phyloP scores from a whole-genome alignment of 1,284 basidiomycete genomes.

The Takashimella tepidaria region DNA sequence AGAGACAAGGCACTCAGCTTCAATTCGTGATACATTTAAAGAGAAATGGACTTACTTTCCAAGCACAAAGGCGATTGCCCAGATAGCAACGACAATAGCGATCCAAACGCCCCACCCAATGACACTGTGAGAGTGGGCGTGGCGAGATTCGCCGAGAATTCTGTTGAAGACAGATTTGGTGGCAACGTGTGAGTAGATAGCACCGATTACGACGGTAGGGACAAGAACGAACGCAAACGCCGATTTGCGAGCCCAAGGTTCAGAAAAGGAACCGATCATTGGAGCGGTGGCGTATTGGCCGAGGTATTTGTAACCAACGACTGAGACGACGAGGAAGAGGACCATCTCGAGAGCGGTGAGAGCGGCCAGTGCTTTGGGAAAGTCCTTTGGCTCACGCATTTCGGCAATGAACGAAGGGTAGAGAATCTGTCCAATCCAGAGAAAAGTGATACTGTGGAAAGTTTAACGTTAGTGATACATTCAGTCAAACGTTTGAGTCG shows the following conservation, averaged over 20 bases:
- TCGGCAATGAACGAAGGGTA: slow-evolving; percentile 51
- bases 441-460: slow-evolving; percentile 50
- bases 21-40: no score
- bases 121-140: slow-evolving; percentile 55
- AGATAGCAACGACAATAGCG: slow-evolving; percentile 55
- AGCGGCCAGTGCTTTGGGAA: slow-evolving; percentile 54
- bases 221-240: slow-evolving; percentile 44
- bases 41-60: slow-evolving; percentile 46
- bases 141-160: slow-evolving; percentile 42
- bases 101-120: slow-evolving; percentile 60
- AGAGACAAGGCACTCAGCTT: neutral
- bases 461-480: neutral
- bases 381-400: slow-evolving; percentile 53
- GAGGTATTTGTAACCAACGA: slow-evolving; percentile 55
- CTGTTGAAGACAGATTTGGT: slow-evolving; percentile 45
- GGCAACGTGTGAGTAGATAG: slow-evolving; percentile 44
- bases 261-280: slow-evolving; percentile 40
- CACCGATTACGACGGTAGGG: slow-evolving; percentile 38
- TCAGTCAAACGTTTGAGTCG: neutral
- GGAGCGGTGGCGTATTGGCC: slow-evolving; percentile 45
- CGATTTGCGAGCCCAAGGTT: slow-evolving; percentile 53
- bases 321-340: slow-evolving; percentile 59
- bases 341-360: slow-evolving; percentile 55
- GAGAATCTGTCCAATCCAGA: slow-evolving; percentile 58
- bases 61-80: slow-evolving; percentile 60